These are phyloP conservation scores for Nothophoma quercina DNA, from an alignment of 2,329 filamentous ascomycete species.

Conservation along the genomic window DNA sequence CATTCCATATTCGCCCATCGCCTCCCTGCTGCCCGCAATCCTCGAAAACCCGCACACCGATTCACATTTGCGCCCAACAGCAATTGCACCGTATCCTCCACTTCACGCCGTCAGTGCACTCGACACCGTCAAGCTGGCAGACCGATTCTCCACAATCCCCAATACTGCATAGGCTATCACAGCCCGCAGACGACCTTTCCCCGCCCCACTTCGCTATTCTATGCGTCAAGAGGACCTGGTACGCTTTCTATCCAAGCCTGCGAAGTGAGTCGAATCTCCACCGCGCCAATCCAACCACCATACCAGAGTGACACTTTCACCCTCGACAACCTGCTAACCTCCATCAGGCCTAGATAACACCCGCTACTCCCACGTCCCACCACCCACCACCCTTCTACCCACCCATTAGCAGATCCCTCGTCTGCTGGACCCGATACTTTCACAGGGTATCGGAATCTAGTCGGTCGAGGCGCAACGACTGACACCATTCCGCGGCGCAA, in stretches of 20 bases:
- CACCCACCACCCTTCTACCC: slow-evolving; percentile 25
- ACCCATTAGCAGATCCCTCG: slow-evolving; percentile 68
- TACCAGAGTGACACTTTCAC: background rate
- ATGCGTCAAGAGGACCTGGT: slow-evolving; percentile 93
- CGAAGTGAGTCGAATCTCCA: slow-evolving; percentile 71
- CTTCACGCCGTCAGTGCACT: slow-evolving; percentile 8
- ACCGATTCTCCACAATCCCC: slow-evolving; percentile 22
- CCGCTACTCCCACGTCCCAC: slow-evolving; percentile 51
- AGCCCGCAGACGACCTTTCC: slow-evolving; percentile 45
- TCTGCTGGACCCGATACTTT: slow-evolving; percentile 87
- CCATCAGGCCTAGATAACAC: slow-evolving; percentile 72
- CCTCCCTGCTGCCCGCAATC: slow-evolving; percentile 6
- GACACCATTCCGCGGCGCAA: slow-evolving; percentile 89
- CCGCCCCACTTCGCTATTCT: slow-evolving; percentile 56
- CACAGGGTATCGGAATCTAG: slow-evolving; percentile 82
- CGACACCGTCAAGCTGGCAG: slow-evolving; percentile 46
- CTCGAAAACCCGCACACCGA: slow-evolving; percentile 8
- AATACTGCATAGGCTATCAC: slow-evolving; percentile 47
- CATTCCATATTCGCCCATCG: background rate
- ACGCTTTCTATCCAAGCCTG: slow-evolving; percentile 92
- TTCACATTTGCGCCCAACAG: slow-evolving; percentile 32
- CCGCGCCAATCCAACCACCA: slow-evolving; percentile 4
- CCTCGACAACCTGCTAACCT: slow-evolving; percentile 21
- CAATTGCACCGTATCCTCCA: slow-evolving; percentile 21
- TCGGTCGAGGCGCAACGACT: slow-evolving; percentile 68